A percentile compares a stretch with the other conserved stretches of the same genome.
Evolutionary conservation across 768 basidiomycete genomes (phyloP).

Genomic region (Clitopilus hobsonii): DNA sequence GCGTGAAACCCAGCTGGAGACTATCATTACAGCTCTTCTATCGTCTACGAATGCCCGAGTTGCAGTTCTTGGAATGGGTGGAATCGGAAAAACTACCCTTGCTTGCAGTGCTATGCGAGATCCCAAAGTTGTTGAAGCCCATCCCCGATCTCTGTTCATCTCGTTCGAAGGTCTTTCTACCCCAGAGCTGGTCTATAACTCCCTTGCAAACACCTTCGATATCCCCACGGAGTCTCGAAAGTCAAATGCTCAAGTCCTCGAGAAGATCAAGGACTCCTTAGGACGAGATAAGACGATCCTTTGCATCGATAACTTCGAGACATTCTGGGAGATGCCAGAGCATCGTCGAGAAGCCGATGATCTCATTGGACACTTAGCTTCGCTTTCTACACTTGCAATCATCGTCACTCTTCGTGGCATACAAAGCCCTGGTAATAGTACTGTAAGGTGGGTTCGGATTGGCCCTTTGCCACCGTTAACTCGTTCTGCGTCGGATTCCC

Average conservation of each 20-base stretch:
- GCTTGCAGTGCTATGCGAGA: constrained; percentile 2
- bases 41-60: too few species aligned
- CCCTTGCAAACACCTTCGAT: background rate
- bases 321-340: background rate
- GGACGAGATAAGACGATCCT: background rate
- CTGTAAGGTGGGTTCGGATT: background rate
- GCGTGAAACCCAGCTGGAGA: background rate
- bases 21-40: too few species aligned
- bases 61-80: background rate
- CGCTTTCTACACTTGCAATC: background rate
- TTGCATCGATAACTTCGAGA: background rate
- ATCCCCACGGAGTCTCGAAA: background rate
- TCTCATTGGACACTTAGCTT: background rate
- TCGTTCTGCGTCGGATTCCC: background rate
- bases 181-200: background rate
- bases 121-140: background rate
- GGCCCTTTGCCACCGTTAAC: background rate
- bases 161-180: background rate
- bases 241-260: background rate
- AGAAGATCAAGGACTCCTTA: background rate
- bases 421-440: background rate
- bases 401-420: background rate
- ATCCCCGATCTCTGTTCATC: background rate
- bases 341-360: background rate
- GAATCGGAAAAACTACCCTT: constrained; percentile 7